Base-by-base conservation (phyloP, 139 green algal species). In the Zygnema cylindricum region DNA sequence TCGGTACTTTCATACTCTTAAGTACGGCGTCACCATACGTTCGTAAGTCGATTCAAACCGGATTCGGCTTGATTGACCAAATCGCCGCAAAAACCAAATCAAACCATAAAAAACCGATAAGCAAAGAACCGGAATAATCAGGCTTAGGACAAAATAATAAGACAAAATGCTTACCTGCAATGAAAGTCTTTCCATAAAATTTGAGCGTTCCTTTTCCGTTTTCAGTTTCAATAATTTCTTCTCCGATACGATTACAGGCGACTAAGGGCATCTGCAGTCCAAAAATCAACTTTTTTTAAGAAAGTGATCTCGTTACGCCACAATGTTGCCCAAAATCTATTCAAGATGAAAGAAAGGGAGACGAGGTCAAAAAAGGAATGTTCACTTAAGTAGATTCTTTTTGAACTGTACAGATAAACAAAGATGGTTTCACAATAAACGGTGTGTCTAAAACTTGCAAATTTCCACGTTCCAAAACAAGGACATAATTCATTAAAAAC, bases 151-250 rank as follows among this genome's bases (percentile, higher is more conserved):
- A n/a, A n/a, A n/a, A n/a, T n/a, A n/a, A n/a, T n/a, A n/a, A n/a
- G n/a, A n/a, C n/a, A n/a, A n/a, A n/a, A n/a, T n/a, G n/a, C n/a
- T n/a, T n/a, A n/a, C n/a, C n/a, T n/a, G n/a, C n/a, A n/a, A n/a
- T n/a, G n/a, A n/a, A n/a, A n/a, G n/a, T n/a, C n/a, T n/a, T 94
- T n/a, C 95, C 95, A 57, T 98, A 97, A 54, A 95, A 97, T 0
- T 91, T 95, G 71, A 97, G 96, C 25, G 86, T 43, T 79, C 25
- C 81, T 69, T 76, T 90, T 1, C 84, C 55, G 30, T 90, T 40
- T 77, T 89, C 78, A 0, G 83, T 88, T 69, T 82, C 82, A 38
- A 93, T 92, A 0, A 55, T 57, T 89, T 97, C 95, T 0, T 2
- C 89, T 57, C 95, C 95, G 0, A 97, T 90, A 22, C 95, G 92